Evolutionary conservation across 148 eudicot genomes (phyloP), one percentile per base, ranked within the genome.

Genomic region (Cornus suecica): DNA sequence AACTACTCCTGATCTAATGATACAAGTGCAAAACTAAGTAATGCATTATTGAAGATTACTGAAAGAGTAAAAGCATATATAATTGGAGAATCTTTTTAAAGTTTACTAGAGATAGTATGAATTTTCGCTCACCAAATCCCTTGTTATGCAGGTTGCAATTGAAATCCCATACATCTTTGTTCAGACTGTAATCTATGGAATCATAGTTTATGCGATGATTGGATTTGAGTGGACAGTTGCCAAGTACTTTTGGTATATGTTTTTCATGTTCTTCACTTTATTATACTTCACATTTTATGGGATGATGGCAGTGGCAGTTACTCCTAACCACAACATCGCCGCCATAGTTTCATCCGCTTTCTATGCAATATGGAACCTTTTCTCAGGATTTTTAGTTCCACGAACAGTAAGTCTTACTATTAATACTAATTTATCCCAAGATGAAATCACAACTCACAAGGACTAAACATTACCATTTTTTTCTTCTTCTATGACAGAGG

Each of bases 261-360:
- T 74, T 80, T 88, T 90, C 87, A 84, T 88, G 91, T 90, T 74
- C 80, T 88, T 85, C 85, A 83, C 94, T 51, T 86, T 90, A 64
- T 73, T 88, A 20, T 88, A 90, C 83, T 90, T 83, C 86, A 86
- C 91, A 54, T 86, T 69, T 75, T 90, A 90, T 11, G 93, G 93
- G 52, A 87, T 90, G 91, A 90, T 90, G 93, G 65, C 86, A n/a
- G 87, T 90, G 26, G 90, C 87, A 10, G 81, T 90, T 22, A 90
- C 91, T 42, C 94, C 94, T 0, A 84, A 90, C 65, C 86, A 78
- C 22, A 86, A 79, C 69, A 74, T 90, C 11, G 89, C 94, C 11
- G 83, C 91, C 41, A 86, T 90, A 42, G 66, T 90, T 62, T 86
- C 94, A 58, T 80, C 90, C 23, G 90, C 88, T 18, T 90, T 88